Evolutionary conservation across 441 rosid species (phyloP).

Genomic region (Gossypium davidsonii): DNA sequence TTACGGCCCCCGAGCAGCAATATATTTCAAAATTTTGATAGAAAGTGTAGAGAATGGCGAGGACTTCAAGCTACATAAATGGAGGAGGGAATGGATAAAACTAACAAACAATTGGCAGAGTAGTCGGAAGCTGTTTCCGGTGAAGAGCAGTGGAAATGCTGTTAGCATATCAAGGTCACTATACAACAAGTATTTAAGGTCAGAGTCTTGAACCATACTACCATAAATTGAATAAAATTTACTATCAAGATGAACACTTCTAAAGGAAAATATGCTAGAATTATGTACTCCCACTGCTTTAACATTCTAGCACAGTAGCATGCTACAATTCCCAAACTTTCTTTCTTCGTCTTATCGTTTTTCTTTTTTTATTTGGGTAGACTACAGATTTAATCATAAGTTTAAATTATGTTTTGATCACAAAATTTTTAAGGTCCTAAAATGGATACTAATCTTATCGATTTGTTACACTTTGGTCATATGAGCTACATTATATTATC

Average conservation of each 20-base stretch:
- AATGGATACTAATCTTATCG: too few relatives aligned
- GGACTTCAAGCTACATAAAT: constrained; percentile 36
- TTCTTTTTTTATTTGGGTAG: too few relatives aligned
- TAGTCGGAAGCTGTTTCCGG: constrained; percentile 31
- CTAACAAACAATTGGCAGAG: constrained; percentile 64
- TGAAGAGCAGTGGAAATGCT: constrained; percentile 38
- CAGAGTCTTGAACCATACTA: background rate
- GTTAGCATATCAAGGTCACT: constrained; percentile 33
- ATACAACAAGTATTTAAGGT: constrained; percentile 41
- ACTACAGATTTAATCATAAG: too few relatives aligned
- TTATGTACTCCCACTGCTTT: background rate
- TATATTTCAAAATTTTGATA: constrained; percentile 45
- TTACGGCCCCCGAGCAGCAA: constrained; percentile 61
- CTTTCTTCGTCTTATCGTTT: background rate
- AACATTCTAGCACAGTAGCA: background rate
- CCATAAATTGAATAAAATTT: background rate
- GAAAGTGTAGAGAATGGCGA: constrained; percentile 39
- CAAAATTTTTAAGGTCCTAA: too few relatives aligned
- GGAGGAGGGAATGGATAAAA: constrained; percentile 69
- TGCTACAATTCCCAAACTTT: background rate
- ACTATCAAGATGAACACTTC: background rate
- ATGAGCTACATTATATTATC: too few relatives aligned
- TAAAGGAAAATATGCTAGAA: background rate
- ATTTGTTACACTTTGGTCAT: too few relatives aligned
- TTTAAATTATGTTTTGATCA: too few relatives aligned